Evolutionary conservation across 345 rosid genomes (phyloP).

Genomic region (Pistacia vera): DNA sequence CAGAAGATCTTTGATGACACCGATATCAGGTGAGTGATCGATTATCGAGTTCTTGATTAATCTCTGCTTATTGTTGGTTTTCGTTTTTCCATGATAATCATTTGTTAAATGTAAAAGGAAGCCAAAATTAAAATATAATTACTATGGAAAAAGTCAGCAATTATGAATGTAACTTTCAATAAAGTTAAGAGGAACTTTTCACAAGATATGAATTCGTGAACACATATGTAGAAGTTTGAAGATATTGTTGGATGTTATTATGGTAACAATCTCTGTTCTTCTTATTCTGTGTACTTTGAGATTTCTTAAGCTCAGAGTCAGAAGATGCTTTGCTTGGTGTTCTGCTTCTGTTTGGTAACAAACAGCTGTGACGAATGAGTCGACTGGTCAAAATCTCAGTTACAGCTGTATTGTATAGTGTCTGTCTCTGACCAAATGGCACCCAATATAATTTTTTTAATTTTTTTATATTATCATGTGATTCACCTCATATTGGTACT

Average conservation of each 20-base stretch:
- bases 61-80: neutral
- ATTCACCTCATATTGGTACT: slow-evolving; percentile 13
- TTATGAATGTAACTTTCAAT: slow-evolving; percentile 3
- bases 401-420: slow-evolving; percentile 26
- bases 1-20: slow-evolving; percentile 86
- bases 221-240: neutral
- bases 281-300: neutral
- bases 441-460: neutral
- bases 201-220: neutral
- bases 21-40: slow-evolving; percentile 66
- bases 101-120: neutral
- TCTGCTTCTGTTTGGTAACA: slow-evolving; percentile 14
- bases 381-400: slow-evolving; percentile 20
- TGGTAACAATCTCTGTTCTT: neutral
- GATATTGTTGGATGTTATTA: neutral
- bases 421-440: neutral
- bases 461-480: neutral
- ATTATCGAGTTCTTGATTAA: slow-evolving; percentile 3
- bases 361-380: neutral
- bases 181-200: slow-evolving; percentile 13
- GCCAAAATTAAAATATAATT: neutral
- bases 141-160: slow-evolving; percentile 28
- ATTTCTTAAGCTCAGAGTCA: neutral
- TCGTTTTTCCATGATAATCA: neutral
- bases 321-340: neutral